A percentile compares a stretch with the other conserved stretches of the same genome.
Evolutionary conservation across 148 eudicot species (phyloP).

Genomic region (Selenicereus undatus): DNA sequence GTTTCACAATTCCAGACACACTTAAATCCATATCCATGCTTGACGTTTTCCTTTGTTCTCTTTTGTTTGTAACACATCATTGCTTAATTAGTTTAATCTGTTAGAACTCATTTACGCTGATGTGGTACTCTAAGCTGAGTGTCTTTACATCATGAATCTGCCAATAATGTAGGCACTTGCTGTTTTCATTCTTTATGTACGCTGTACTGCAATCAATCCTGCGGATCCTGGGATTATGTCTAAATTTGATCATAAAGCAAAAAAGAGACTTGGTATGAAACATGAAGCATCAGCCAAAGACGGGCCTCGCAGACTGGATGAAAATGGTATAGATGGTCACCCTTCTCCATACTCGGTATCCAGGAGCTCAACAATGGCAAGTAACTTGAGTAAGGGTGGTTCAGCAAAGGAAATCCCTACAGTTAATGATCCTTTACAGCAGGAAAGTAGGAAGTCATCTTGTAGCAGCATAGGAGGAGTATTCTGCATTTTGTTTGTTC

Average conservation of each 20-base stretch:
- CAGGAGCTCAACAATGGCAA: slow-evolving; percentile 61
- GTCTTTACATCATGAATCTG: slow-evolving; percentile 13
- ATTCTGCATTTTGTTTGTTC: slow-evolving; percentile 63
- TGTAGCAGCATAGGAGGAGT: slow-evolving; percentile 51
- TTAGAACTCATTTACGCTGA: not conserved
- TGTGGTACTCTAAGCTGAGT: slow-evolving; percentile 1
- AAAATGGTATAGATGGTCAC: slow-evolving; percentile 45
- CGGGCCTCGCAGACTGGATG: slow-evolving; percentile 39
- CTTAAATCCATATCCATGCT: not conserved
- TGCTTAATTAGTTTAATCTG: not conserved
- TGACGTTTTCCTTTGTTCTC: not conserved
- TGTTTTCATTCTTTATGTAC: slow-evolving; percentile 86
- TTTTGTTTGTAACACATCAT: not conserved
- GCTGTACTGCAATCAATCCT: slow-evolving; percentile 87
- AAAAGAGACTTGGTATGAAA: slow-evolving; percentile 25
- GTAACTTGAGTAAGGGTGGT: slow-evolving; percentile 65
- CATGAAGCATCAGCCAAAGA: slow-evolving; percentile 41
- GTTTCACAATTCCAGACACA: not conserved
- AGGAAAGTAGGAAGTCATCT: slow-evolving; percentile 29
- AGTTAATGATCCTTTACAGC: slow-evolving; percentile 28
- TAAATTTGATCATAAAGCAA: slow-evolving; percentile 41
- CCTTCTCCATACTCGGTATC: slow-evolving; percentile 72
- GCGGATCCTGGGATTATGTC: slow-evolving; percentile 95
- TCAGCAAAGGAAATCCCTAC: slow-evolving; percentile 45
- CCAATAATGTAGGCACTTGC: slow-evolving; percentile 54